A percentile compares a stretch with the other conserved stretches of the same genome.
phyloP scores from a whole-genome alignment of 176 grass and related monocot species.

The Luzula sylvatica region DNA sequence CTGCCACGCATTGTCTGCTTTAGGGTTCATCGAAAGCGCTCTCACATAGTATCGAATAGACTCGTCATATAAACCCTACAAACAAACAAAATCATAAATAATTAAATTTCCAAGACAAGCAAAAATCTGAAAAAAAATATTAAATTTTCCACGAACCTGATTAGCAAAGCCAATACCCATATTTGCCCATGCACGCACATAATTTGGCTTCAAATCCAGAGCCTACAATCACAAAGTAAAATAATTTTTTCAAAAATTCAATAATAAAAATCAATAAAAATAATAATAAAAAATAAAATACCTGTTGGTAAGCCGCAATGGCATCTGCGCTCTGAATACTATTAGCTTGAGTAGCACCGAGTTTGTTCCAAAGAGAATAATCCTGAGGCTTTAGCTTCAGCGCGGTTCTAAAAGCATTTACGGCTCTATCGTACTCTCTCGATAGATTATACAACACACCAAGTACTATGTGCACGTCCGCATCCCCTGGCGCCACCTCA shows the following conservation, averaged over 20 bases:
- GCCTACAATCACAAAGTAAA: conserved; percentile 31
- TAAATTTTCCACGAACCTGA: conserved; percentile 40
- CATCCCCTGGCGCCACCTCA: conserved; percentile 89
- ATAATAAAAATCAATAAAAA: background rate
- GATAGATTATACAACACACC: conserved; percentile 96
- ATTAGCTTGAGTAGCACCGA: conserved; percentile 97
- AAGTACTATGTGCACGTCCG: conserved; percentile 96
- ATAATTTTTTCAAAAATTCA: no score
- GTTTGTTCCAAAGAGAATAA: conserved; percentile 99
- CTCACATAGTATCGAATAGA: conserved; percentile 94
- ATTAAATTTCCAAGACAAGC: background rate
- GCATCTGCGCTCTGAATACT: conserved; percentile 92
- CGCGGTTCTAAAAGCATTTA: conserved; percentile 73
- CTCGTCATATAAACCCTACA: conserved; percentile 81
- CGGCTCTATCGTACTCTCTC: conserved; percentile 98
- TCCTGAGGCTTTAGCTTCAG: conserved; percentile 76
- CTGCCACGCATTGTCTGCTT: conserved; percentile 93
- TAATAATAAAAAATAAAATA: conserved; percentile 18
- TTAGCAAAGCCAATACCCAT: conserved; percentile 99
- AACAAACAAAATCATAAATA: conserved; percentile 16
- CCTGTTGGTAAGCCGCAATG: conserved; percentile 94
- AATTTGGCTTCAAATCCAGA: conserved; percentile 97
- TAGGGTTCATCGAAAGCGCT: conserved; percentile 85
- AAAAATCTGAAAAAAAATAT: no score
- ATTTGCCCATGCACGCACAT: conserved; percentile 96